Evolutionary conservation across 768 basidiomycete genomes (phyloP).

Genomic region (Clitopilus passeckerianus): DNA sequence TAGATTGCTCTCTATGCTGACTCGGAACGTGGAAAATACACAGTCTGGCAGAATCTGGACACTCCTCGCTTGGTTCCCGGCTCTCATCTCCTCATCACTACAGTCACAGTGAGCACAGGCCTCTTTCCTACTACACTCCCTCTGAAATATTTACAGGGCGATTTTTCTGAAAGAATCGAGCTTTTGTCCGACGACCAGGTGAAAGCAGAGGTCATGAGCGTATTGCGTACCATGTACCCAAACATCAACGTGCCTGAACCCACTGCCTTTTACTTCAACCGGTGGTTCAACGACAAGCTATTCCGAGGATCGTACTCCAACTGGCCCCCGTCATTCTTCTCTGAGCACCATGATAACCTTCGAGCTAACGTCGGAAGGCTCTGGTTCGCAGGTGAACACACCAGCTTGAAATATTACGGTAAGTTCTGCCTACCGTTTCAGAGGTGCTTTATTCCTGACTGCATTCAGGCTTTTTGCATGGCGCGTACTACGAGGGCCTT

Average conservation of each 20-base stretch:
- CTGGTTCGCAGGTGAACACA: constrained; percentile 65
- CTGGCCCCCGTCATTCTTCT: constrained; percentile 61
- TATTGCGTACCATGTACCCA: constrained; percentile 60
- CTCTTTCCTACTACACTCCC: background rate
- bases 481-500: constrained; percentile 53
- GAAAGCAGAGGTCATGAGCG: constrained; percentile 89
- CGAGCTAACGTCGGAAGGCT: constrained; percentile 48
- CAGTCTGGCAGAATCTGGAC: constrained; percentile 66
- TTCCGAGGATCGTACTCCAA: constrained; percentile 64
- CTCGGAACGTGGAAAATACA: constrained; percentile 53
- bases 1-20: constrained; percentile 58
- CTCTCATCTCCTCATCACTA: constrained; percentile 52
- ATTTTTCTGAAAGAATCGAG: constrained; percentile 57
- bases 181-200: constrained; percentile 83
- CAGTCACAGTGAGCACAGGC: constrained; percentile 29
- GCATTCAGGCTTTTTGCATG: constrained; percentile 47
- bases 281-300: constrained; percentile 49
- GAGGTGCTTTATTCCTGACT: background rate
- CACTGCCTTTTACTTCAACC: constrained; percentile 45
- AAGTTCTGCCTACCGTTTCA: constrained; percentile 7
- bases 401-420: constrained; percentile 55
- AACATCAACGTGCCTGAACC: constrained; percentile 50
- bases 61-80: constrained; percentile 52
- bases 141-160: constrained; percentile 36
- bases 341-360: constrained; percentile 48